phyloP scores from a whole-genome alignment of 2,329 filamentous ascomycete genomes.

The Stagonosporopsis vannaccii region DNA sequence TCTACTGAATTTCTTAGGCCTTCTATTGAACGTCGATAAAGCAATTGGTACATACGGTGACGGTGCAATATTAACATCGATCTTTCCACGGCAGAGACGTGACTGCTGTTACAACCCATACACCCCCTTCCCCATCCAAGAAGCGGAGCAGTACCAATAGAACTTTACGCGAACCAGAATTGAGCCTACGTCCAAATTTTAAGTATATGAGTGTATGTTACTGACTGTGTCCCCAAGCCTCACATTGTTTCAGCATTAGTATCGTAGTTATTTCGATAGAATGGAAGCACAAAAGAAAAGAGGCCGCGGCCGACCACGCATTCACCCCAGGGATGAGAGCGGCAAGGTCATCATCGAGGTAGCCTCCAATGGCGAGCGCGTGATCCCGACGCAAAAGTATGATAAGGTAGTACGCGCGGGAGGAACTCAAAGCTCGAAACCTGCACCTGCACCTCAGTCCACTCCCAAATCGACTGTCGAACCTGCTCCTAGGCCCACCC shows the following conservation, averaged over 20 bases:
- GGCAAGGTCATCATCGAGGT: not conserved
- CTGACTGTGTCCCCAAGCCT: not conserved
- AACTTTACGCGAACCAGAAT: not conserved
- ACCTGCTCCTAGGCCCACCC: too few species aligned
- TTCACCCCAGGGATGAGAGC: not conserved
- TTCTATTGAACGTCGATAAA: too few species aligned
- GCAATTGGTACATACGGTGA: too few species aligned
- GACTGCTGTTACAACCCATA: too few species aligned
- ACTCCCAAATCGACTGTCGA: too few species aligned
- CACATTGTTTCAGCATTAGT: too few species aligned
- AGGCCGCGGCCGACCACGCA: not conserved
- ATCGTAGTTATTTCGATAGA: too few species aligned
- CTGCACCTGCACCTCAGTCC: not conserved
- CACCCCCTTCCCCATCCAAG: not conserved
- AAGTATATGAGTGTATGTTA: not conserved
- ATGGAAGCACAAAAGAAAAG: too few species aligned
- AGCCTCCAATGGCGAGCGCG: not conserved
- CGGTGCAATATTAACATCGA: too few species aligned
- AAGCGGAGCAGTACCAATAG: not conserved
- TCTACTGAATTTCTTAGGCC: too few species aligned
- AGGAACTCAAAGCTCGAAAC: not conserved
- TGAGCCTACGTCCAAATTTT: not conserved
- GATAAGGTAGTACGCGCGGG: not conserved
- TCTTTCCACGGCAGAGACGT: too few species aligned
- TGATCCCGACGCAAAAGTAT: not conserved